Evolutionary conservation across 164 flowering plant species (phyloP), one percentile per base, ranked within the genome.

Genomic region (Annona squamosa): DNA sequence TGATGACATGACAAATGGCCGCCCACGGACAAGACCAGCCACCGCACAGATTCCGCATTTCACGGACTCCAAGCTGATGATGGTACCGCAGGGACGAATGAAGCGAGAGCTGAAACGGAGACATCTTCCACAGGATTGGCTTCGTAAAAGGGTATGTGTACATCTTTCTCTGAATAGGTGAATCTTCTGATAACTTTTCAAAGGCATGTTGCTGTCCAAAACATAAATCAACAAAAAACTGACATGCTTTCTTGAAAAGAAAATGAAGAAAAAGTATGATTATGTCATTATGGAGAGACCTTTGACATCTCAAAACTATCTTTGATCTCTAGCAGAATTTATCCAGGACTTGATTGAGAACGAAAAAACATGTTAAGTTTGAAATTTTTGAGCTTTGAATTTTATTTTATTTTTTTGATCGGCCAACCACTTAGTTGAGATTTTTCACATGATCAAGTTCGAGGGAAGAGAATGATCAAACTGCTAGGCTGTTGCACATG

Each of bases 81-180:
- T 81, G 72, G 80, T 76, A 70, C 81, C 90, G 26, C 68, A 82
- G 3, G 85, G 81, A 66, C 81, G 69, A 71, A 56, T 80, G 78
- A 92, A 85, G 82, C 92, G 83, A 78, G 98, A 90, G 77, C 76
- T 84, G 42, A 86, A 86, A 76, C 77, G 91, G 71, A 87, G 84
- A 69, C 83, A 77, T 77, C 74, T 73, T 13, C 80, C 81, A n/a
- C 82, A 82, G 71, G 87, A 86, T 71, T 93, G 97, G 98, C 88
- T 89, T 65, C 89, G 86, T 65, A 90, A 83, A 85, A 75, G 87
- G 92, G 99, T 95, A 85, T 18, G 13, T 63, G 43, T 48, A 63
- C 73, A 17, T 67, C 45, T 69, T 4, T 16, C 3, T 6, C 4
- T 59, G 47, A 41, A 37, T 65, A 9, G 45, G 6, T 65, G 10